Evolutionary conservation across 176 grass and related monocot species (phyloP).

Genomic region (Secale cereale): DNA sequence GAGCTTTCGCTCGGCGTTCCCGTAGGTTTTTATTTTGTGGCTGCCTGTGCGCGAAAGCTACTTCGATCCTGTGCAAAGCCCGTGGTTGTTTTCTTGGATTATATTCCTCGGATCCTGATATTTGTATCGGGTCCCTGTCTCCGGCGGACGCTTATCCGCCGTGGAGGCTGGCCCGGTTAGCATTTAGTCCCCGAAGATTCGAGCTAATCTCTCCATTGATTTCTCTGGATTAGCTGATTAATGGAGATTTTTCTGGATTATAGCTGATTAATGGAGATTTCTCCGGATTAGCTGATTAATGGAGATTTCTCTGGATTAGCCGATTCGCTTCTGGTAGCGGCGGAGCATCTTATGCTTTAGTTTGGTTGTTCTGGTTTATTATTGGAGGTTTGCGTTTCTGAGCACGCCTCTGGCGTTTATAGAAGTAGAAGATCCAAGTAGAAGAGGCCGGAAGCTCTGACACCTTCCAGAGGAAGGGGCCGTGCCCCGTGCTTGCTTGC

Average conservation of each 20-base stretch:
- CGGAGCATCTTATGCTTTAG: background rate
- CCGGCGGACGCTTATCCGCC: background rate
- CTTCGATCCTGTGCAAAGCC: background rate
- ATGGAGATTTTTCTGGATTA: conserved; percentile 18
- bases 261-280: background rate
- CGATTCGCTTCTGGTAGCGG: conserved; percentile 13
- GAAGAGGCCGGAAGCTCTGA: background rate
- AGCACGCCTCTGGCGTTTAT: conserved; percentile 9
- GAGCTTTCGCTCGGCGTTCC: background rate
- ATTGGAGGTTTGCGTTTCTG: background rate
- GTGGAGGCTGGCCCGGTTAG: background rate
- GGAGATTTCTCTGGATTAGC: background rate
- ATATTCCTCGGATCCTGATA: background rate
- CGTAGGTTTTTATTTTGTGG: background rate
- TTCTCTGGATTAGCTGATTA: conserved; percentile 19
- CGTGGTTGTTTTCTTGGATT: conserved; percentile 19
- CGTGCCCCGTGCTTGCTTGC: background rate
- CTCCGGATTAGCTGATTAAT: conserved; percentile 21
- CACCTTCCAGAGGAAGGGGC: background rate
- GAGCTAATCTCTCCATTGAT: background rate
- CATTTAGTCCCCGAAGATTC: background rate
- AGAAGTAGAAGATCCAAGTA: background rate
- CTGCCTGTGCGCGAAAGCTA: conserved; percentile 27
- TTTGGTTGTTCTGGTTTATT: background rate
- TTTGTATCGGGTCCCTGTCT: background rate